phyloP scores from a whole-genome alignment of 768 basidiomycete genomes.

The Boletus speciosus region DNA sequence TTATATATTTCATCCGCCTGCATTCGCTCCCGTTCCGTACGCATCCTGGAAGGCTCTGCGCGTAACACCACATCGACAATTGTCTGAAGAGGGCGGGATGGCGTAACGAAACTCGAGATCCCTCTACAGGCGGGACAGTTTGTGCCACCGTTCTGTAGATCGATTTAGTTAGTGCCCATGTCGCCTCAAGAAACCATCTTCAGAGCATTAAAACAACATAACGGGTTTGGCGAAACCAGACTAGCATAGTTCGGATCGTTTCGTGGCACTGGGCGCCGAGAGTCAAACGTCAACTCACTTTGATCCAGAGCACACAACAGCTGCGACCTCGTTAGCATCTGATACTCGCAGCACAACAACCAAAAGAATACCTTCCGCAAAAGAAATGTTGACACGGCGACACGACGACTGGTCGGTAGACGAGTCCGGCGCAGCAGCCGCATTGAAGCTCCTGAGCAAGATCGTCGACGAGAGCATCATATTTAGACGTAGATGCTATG shows the following conservation, averaged over 20 bases:
- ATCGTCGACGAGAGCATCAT: slow-evolving; percentile 48
- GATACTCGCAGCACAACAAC: not conserved
- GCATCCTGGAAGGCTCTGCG: slow-evolving; percentile 62
- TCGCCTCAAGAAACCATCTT: not conserved
- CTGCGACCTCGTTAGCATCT: slow-evolving; percentile 51
- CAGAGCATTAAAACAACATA: not conserved
- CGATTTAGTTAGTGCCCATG: slow-evolving; percentile 10
- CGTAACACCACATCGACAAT: slow-evolving; percentile 71
- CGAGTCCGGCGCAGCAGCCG: slow-evolving; percentile 79
- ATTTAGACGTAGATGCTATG: slow-evolving; percentile 21
- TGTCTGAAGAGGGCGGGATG: slow-evolving; percentile 69
- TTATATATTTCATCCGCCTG: slow-evolving; percentile 84
- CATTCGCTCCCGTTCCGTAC: slow-evolving; percentile 64
- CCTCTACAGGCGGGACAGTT: slow-evolving; percentile 82
- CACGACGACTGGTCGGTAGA: slow-evolving; percentile 79
- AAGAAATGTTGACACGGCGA: slow-evolving; percentile 88
- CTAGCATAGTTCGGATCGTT: not conserved
- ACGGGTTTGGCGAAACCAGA: not conserved
- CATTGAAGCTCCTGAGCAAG: slow-evolving; percentile 76
- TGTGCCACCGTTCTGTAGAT: slow-evolving; percentile 71
- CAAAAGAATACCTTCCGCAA: slow-evolving; percentile 68
- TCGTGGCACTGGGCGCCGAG: not conserved
- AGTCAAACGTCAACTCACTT: slow-evolving; percentile 49
- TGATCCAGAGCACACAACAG: slow-evolving; percentile 81
- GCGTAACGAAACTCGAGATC: slow-evolving; percentile 61